Percentiles rank a stretch among this genome's conserved stretches.
Conservation (phyloP, 495 filamentous ascomycete species). For the Trichocladium uniseriatum region DNA sequence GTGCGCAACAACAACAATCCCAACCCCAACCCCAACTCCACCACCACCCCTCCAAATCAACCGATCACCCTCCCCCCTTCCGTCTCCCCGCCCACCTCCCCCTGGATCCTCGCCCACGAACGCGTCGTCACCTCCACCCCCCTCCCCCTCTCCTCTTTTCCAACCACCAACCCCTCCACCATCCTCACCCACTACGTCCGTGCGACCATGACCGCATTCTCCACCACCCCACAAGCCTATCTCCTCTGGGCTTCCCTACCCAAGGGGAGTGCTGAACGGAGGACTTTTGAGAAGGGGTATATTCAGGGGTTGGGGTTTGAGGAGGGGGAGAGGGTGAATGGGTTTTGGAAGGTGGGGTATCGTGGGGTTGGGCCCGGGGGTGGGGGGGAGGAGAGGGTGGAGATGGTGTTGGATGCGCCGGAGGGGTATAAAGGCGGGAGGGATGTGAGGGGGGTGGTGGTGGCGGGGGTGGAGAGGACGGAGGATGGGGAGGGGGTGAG, state of each 20-base stretch:
- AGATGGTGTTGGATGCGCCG: slow-evolving; percentile 23
- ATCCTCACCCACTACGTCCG: slow-evolving; percentile 20
- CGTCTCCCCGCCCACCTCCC: not conserved
- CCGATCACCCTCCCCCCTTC: not conserved
- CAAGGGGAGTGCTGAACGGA: not conserved
- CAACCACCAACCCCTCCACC: not conserved
- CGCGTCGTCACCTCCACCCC: slow-evolving; percentile 20
- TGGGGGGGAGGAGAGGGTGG: slow-evolving; percentile 6
- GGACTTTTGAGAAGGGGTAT: slow-evolving; percentile 19
- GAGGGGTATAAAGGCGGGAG: slow-evolving; percentile 20
- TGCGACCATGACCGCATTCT: slow-evolving; percentile 24
- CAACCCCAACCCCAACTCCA: no score
- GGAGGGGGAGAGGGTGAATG: slow-evolving; percentile 23
- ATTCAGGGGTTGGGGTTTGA: slow-evolving; percentile 15
- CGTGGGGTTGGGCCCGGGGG: not conserved
- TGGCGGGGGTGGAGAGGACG: slow-evolving; percentile 16
- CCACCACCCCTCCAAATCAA: no score
- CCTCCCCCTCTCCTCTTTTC: not conserved
- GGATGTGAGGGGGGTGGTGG: slow-evolving; percentile 19
- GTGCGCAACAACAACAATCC: no score
- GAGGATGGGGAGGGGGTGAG: slow-evolving; percentile 11
- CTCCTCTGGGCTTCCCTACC: slow-evolving; percentile 13
- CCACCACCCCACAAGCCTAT: slow-evolving; percentile 27
- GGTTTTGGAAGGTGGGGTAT: slow-evolving; percentile 18
- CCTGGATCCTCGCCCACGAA: slow-evolving; percentile 22